A percentile compares a stretch with the other conserved stretches of the same genome.
These are phyloP conservation scores for Meyerozyma smithsonii DNA, from an alignment of 1,139 yeast species.

Conservation along the genomic window DNA sequence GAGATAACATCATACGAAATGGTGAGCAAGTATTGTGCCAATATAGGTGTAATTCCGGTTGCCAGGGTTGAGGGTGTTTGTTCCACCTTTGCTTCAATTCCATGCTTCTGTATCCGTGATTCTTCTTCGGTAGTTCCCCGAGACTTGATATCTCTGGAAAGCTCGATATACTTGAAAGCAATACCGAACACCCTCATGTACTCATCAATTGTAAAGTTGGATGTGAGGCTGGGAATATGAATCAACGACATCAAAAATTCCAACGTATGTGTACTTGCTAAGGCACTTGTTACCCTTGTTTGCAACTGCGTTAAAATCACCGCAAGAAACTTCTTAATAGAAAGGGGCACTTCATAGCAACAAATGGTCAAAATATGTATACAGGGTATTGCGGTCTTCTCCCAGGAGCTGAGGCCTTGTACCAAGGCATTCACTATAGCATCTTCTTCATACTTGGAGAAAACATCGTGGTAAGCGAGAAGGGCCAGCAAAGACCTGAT, in stretches of 20 bases:
- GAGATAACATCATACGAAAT: slow-evolving; percentile 68
- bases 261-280: slow-evolving; percentile 68
- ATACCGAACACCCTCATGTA: slow-evolving; percentile 78
- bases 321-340: slow-evolving; percentile 64
- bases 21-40: slow-evolving; percentile 57
- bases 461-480: slow-evolving; percentile 58
- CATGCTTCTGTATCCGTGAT: slow-evolving; percentile 26
- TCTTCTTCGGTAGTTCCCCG: slow-evolving; percentile 9
- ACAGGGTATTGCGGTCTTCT: slow-evolving; percentile 72
- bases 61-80: slow-evolving; percentile 47
- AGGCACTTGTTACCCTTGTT: slow-evolving; percentile 65
- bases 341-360: slow-evolving; percentile 74
- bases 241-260: slow-evolving; percentile 69
- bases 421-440: slow-evolving; percentile 61
- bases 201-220: slow-evolving; percentile 73
- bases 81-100: slow-evolving; percentile 39
- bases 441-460: slow-evolving; percentile 64
- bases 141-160: slow-evolving; percentile 50
- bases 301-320: slow-evolving; percentile 67
- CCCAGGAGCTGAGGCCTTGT: slow-evolving; percentile 69
- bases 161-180: slow-evolving; percentile 74
- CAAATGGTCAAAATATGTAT: slow-evolving; percentile 72
- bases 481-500: slow-evolving; percentile 65
- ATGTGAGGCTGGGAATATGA: slow-evolving; percentile 61
- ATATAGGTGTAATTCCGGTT: slow-evolving; percentile 37